These are phyloP conservation scores for Magnolia changhungtana DNA, from an alignment of 164 flowering plant genomes.

Conservation along the genomic window DNA sequence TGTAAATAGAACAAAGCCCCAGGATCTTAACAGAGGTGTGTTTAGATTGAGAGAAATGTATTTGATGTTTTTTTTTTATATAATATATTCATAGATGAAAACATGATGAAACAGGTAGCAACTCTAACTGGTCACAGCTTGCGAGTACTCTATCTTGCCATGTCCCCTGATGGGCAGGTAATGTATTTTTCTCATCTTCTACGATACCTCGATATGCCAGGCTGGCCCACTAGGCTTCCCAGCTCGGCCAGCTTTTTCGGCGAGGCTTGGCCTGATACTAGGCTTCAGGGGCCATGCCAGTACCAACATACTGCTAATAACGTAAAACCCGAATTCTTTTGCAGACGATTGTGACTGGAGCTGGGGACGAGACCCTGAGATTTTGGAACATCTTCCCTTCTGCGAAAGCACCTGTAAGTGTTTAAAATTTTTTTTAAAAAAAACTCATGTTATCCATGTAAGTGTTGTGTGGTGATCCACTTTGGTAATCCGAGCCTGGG, in stretches of 20 bases:
- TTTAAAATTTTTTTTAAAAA: too few relatives aligned
- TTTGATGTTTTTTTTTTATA: neutral
- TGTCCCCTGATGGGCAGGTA: constrained; percentile 99
- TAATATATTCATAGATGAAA: constrained; percentile 1
- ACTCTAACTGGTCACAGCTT: constrained; percentile 92
- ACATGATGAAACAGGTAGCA: constrained; percentile 58
- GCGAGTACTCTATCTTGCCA: constrained; percentile 90
- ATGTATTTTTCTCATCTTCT: neutral
- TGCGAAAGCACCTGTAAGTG: constrained; percentile 61
- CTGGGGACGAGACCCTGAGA: constrained; percentile 95
- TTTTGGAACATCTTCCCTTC: constrained; percentile 99
- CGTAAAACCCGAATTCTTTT: neutral
- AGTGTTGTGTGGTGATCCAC: too few relatives aligned
- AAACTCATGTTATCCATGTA: neutral
- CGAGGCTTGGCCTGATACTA: too few relatives aligned
- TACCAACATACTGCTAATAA: neutral
- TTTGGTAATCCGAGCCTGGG: too few relatives aligned
- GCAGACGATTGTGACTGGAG: constrained; percentile 99
- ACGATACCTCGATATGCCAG: too few relatives aligned
- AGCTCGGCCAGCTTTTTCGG: too few relatives aligned
- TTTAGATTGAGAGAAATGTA: too few relatives aligned
- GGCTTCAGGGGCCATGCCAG: too few relatives aligned
- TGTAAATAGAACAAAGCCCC: too few relatives aligned
- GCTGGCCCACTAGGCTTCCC: too few relatives aligned
- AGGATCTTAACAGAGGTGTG: too few relatives aligned